Base-by-base conservation (phyloP, 805 yeast genomes). In the Komagataella pseudopastoris region DNA sequence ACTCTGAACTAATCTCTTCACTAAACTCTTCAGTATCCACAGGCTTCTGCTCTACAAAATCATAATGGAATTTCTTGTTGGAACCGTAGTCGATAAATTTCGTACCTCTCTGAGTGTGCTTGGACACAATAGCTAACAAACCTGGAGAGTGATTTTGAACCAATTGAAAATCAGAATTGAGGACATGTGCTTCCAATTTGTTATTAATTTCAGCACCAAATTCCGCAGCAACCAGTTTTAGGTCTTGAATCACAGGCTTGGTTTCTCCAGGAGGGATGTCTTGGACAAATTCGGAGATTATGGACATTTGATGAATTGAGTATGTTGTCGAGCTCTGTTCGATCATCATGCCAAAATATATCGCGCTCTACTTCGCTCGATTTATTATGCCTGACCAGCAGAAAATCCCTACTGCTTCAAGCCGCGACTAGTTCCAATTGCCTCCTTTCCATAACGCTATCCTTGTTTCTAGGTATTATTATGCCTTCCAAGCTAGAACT, bases 241-340 rank as follows among this genome's bases (percentile, higher is more conserved):
- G 57, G 51, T 66, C 67, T 7, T 57, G 55, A 55, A 63, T 55
- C 23, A 62, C 51, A 6, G 51, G 49, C 51, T 69, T 56, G 46
- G 72, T 71, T 60, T 75, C 78, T 17, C 84, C 84, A 6, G 82
- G 78, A 18, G 84, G 83, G 2, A 82, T 74, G 51, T 78, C 83
- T 30, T 62, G 58, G 44, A 79, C 61, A 56, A 20, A 44, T 44
- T 20, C 20, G 18, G 46, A 17, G 46, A 44, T 20, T n/a, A 18
- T 44, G 46, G 23, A 44, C 46, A 44, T 20, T 3, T 3, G 20
- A 44, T 44, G 18, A 44, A 44, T 44, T 20, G 6, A n/a, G 23
- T 14, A 17, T n/a, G 46, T 20, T 44, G 46, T 30, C 14, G 39
- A 10, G 8, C 2, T 30, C 39, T 7, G 17, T 45, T 45, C 10